Evolutionary conservation across 148 eudicot species (phyloP), one percentile per base, ranked within the genome.

Genomic region (Fallopia convolvulus): DNA sequence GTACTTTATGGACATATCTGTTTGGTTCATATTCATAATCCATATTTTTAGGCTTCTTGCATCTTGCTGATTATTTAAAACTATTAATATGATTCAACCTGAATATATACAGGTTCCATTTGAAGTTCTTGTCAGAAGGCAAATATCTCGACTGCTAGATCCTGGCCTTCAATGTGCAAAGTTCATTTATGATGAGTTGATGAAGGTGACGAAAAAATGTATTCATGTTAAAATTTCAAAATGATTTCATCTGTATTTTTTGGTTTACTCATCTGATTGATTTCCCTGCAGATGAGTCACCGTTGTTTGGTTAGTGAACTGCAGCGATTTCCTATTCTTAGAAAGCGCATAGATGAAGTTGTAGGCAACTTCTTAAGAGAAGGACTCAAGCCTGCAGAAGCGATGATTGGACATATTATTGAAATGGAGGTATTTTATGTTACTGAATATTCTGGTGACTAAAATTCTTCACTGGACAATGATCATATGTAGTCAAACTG

Each of bases 131-230:
- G 68, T 90, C 42, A 80, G 88, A 74, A 84, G 88, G 79, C 94
- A 90, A 78, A 88, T 90, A 72, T 81, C 88, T 81, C 91, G 94
- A 21, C 83, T 90, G 79, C 76, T 88, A 82, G 94, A 90, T 81
- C 94, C 94, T 32, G 89, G 94, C 82, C 90, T 90, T 78, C 94
- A 90, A 65, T 90, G 94, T 79, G 92, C 94, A 44, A 87, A 90
- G 83, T 90, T 90, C 66, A 86, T 90, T 56, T 90, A 87, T 63
- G 92, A 90, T 79, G 94, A 90, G 86, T 66, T 90, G 75, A 85
- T 88, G 30, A 90, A 90, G 87, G 94, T 85, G 74, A 70, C 66
- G 17, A 33, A 68, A 74, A 49, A 21, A 13, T 18, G 4, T 41
- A 6, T 44, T 17, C 18, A 10, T 46, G 61, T 12, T 12, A 12